These are phyloP conservation scores for Erigeron canadensis DNA, from an alignment of 129 eudicot species.

Conservation along the genomic window DNA sequence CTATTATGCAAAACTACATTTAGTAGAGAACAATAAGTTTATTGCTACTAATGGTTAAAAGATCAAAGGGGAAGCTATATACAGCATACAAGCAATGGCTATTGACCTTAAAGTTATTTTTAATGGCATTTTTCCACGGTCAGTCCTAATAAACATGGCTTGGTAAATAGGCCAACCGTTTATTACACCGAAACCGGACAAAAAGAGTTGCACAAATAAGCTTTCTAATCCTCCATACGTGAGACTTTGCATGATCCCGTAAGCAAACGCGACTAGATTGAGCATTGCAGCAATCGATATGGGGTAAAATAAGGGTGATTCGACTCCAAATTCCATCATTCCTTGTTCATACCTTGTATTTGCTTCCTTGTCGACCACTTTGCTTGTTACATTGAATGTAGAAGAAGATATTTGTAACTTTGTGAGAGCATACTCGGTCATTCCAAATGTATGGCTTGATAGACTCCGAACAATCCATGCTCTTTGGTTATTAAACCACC, in stretches of 20 bases:
- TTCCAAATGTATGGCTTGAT: slow-evolving; percentile 39
- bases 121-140: slow-evolving; percentile 52
- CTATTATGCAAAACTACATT: neutral
- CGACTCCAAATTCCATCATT: slow-evolving; percentile 53
- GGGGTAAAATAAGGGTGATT: slow-evolving; percentile 53
- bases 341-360: slow-evolving; percentile 52
- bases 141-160: slow-evolving; percentile 56
- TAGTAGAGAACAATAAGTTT: too few species aligned
- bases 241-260: slow-evolving; percentile 19
- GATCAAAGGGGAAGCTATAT: slow-evolving; percentile 15
- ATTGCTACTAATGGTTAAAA: slow-evolving; percentile 5
- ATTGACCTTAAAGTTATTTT: slow-evolving; percentile 41
- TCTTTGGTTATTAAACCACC: slow-evolving; percentile 66
- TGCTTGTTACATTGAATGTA: slow-evolving; percentile 46
- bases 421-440: slow-evolving; percentile 36
- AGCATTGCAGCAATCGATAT: slow-evolving; percentile 37
- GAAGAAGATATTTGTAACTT: slow-evolving; percentile 29
- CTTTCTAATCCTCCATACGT: slow-evolving; percentile 10
- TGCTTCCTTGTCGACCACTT: slow-evolving; percentile 45
- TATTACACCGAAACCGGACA: slow-evolving; percentile 54
- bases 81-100: slow-evolving; percentile 29
- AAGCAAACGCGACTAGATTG: slow-evolving; percentile 23
- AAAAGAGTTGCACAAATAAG: slow-evolving; percentile 40
- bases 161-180: slow-evolving; percentile 61
- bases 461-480: slow-evolving; percentile 55